Evolutionary conservation across 352 stramenopile genomes (phyloP), one percentile per base, ranked within the genome.

Genomic region (Phytophthora quininea): DNA sequence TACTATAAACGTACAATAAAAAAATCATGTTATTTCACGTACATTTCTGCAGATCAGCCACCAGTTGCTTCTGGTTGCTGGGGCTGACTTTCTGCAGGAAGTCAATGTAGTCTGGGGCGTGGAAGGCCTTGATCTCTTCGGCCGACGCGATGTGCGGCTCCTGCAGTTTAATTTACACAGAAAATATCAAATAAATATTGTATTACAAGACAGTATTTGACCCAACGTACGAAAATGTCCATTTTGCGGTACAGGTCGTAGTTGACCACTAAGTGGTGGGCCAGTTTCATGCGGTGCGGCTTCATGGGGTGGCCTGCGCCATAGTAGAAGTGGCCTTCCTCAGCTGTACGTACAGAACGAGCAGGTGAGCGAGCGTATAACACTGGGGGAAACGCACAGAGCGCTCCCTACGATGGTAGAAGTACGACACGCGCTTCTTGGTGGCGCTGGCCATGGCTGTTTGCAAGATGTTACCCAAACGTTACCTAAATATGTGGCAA

Each of bases 191-290:
- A 29, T 29, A 3, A 46, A 31, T 1, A 55, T 2, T 12, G n/a
- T 37, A 61, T 29, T 40, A 1, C 7, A 49, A 49, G 29, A 49
- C 19, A 19, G 2, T 3, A 31, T 49, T 49, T 29, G 2, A 8
- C 10, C 43, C 4, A 37, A 64, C 81, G 29, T 83, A 96, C 88
- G 85, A 99, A 99, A 42, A 99, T 97, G 65, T 99, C 97, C 96
- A 99, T 99, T 78, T 99, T 97, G 50, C 93, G 92, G 78, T 99
- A 99, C 24, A 99, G 76, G 31, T 98, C 97, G 78, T 99, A 99
- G 46, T 93, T 92, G n/a, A 99, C 82, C 40, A 99, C 91, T 3
- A 99, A 86, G 70, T 99, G 96, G 80, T 99, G 98, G 48, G 98
- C 90, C 67, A 99, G 77, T 82, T 98, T 98, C 42, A 99, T 86